Evolutionary conservation across 306 rosid species (phyloP).

Genomic region (Acmispon strigosus): DNA sequence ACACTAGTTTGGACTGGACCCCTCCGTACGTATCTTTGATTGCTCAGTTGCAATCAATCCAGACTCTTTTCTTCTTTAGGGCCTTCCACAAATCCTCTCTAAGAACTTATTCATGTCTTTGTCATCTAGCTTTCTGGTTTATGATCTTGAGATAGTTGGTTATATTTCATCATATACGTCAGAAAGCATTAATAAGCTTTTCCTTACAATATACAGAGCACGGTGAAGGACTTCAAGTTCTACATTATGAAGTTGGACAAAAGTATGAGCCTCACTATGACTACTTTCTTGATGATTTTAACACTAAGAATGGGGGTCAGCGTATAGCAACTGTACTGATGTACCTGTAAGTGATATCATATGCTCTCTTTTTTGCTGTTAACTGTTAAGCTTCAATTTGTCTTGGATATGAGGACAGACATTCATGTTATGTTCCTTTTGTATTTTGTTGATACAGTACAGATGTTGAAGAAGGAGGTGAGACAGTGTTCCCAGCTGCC

Average conservation of each 20-base stretch:
- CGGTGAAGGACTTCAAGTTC: slow-evolving; percentile 98
- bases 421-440: slow-evolving; percentile 13
- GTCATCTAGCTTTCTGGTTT: neutral
- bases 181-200: slow-evolving; percentile 18
- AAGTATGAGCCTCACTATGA: slow-evolving; percentile 97
- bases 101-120: neutral
- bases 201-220: slow-evolving; percentile 55
- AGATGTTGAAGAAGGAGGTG: slow-evolving; percentile 99
- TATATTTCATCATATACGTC: slow-evolving; percentile 11
- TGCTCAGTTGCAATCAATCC: too few species aligned
- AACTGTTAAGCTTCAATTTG: neutral
- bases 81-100: too few species aligned
- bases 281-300: slow-evolving; percentile 83
- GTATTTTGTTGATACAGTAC: slow-evolving; percentile 48
- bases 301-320: slow-evolving; percentile 92
- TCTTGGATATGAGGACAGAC: neutral
- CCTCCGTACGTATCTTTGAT: too few species aligned
- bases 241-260: slow-evolving; percentile 98
- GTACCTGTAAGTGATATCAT: slow-evolving; percentile 79
- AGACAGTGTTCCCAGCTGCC: slow-evolving; percentile 98
- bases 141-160: slow-evolving; percentile 12
- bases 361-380: slow-evolving; percentile 1
- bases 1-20: too few species aligned
- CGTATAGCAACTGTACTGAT: slow-evolving; percentile 91
- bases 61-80: too few species aligned